Evolutionary conservation across 345 rosid genomes (phyloP).

Genomic region (Syzygium aqueum): DNA sequence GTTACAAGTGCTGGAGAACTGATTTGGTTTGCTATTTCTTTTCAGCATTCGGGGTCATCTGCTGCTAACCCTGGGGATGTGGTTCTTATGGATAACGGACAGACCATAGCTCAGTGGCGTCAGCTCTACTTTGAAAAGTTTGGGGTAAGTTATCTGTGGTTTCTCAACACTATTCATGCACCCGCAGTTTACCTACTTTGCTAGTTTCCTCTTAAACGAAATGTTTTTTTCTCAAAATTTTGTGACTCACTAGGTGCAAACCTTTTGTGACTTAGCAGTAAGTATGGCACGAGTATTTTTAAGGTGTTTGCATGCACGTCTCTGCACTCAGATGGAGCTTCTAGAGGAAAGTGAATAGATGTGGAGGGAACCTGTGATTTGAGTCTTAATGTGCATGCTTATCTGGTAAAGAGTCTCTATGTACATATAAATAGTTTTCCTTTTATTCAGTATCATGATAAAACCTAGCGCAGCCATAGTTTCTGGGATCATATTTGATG

Average conservation of each 20-base stretch:
- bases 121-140: slow-evolving; percentile 29
- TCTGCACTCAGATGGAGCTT: background rate
- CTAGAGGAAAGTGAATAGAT: background rate
- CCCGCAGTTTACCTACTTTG: background rate
- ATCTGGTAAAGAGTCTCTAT: background rate
- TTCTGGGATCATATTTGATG: background rate
- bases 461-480: background rate
- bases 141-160: slow-evolving; percentile 33
- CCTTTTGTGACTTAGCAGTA: background rate
- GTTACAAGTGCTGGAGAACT: background rate
- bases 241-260: background rate
- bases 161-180: background rate
- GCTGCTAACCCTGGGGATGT: slow-evolving; percentile 37
- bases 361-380: background rate
- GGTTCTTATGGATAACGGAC: slow-evolving; percentile 42
- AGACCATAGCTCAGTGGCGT: slow-evolving; percentile 41
- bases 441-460: background rate
- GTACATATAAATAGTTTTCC: background rate
- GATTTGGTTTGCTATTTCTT: background rate
- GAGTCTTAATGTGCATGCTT: background rate
- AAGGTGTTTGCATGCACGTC: background rate
- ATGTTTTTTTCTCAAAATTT: background rate
- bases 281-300: background rate
- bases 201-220: background rate
- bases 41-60: slow-evolving; percentile 37